Evolutionary conservation across 495 filamentous ascomycete genomes (phyloP).

Genomic region (Trichoderma reesei): DNA sequence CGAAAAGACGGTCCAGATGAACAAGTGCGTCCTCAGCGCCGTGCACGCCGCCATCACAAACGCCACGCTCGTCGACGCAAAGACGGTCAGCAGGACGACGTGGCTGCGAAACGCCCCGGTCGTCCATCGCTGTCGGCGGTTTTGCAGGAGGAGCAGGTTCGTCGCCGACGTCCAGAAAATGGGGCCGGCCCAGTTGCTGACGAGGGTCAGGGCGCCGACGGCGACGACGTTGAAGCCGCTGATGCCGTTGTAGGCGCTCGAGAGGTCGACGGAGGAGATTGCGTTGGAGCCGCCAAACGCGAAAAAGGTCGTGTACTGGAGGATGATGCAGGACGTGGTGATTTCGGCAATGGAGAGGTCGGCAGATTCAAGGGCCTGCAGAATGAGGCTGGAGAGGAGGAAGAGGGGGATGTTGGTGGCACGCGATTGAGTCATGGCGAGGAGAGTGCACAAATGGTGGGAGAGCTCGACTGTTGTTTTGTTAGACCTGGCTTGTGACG

Average conservation of each 20-base stretch:
- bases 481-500: conserved; percentile 15
- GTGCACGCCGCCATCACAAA: conserved; percentile 88
- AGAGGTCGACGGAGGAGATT: conserved; percentile 79
- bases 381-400: conserved; percentile 55
- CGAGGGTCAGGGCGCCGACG: conserved; percentile 73
- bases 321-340: conserved; percentile 52
- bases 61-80: conserved; percentile 46
- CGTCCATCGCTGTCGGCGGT: conserved; percentile 8
- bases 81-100: conserved; percentile 54
- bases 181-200: conserved; percentile 84
- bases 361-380: conserved; percentile 39
- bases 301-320: conserved; percentile 76
- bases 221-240: conserved; percentile 53
- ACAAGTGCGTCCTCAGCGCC: conserved; percentile 74
- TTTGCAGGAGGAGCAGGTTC: conserved; percentile 41
- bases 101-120: conserved; percentile 32
- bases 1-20: conserved; percentile 98
- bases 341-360: conserved; percentile 44
- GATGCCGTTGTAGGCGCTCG: conserved; percentile 76
- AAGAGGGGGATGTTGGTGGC: conserved; percentile 77
- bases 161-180: conserved; percentile 73
- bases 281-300: conserved; percentile 86
- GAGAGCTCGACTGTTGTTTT: conserved; percentile 23
- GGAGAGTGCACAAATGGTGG: conserved; percentile 62
- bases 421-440: conserved; percentile 79